These are phyloP conservation scores for Aspergillus transmontanensis DNA, from an alignment of 2,329 filamentous ascomycete genomes.

Conservation along the genomic window DNA sequence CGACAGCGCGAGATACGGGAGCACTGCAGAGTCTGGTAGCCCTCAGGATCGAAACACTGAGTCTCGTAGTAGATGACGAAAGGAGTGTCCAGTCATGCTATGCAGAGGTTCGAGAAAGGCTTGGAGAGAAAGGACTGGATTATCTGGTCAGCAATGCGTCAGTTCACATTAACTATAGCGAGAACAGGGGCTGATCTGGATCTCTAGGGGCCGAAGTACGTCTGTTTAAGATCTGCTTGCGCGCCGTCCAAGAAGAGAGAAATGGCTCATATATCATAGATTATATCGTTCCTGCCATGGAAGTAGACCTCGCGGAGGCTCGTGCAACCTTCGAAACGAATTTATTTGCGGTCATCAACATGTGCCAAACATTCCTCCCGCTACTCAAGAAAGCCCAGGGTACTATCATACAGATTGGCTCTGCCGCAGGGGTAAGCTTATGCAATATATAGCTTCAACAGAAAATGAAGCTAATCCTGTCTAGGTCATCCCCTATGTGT, in stretches of 20 bases:
- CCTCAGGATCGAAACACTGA: constrained; percentile 57
- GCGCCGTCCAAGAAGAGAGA: not conserved
- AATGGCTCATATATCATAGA: constrained; percentile 35
- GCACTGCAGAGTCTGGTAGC: constrained; percentile 52
- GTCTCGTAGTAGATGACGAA: constrained; percentile 55
- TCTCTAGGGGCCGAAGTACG: constrained; percentile 34
- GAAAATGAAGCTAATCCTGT: not conserved
- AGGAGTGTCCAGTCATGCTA: constrained; percentile 53
- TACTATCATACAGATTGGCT: constrained; percentile 50
- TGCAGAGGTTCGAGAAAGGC: constrained; percentile 49
- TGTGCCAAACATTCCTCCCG: constrained; percentile 60
- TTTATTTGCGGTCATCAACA: constrained; percentile 59
- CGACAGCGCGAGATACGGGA: constrained; percentile 56
- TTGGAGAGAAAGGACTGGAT: constrained; percentile 54
- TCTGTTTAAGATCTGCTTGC: not conserved
- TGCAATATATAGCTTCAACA: not conserved
- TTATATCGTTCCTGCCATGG: constrained; percentile 60
- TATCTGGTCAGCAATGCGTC: constrained; percentile 62
- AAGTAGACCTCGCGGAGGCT: constrained; percentile 54
- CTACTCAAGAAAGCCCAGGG: constrained; percentile 52
- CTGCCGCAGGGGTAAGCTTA: constrained; percentile 39
- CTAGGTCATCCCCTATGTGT: constrained; percentile 48
- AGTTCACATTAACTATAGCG: constrained; percentile 18
- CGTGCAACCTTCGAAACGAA: constrained; percentile 56
- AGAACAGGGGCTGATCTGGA: constrained; percentile 12